These are phyloP conservation scores for Aspergillus fijiensis DNA, from an alignment of 2,329 filamentous ascomycete genomes.

Conservation along the genomic window DNA sequence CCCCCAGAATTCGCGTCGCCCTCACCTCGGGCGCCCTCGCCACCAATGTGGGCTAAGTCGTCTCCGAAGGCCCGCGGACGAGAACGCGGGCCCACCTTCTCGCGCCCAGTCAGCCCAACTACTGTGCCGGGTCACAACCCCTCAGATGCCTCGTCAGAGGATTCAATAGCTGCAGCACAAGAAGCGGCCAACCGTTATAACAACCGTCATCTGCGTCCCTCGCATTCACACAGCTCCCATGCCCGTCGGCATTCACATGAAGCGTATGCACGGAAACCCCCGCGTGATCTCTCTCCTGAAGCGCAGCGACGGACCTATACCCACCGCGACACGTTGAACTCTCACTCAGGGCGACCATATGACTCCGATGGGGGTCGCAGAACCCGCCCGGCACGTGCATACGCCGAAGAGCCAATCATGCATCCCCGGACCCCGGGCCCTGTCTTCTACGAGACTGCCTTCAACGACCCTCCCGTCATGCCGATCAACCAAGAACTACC, in stretches of 20 bases:
- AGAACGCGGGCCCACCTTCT: conserved; percentile 19
- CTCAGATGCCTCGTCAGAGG: conserved; percentile 33
- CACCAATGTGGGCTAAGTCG: conserved; percentile 23
- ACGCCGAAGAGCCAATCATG: conserved; percentile 18
- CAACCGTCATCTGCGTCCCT: conserved; percentile 11
- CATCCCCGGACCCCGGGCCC: conserved; percentile 10
- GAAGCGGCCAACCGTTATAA: conserved; percentile 17
- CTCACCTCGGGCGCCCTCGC: conserved; percentile 30
- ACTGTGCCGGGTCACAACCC: conserved; percentile 21
- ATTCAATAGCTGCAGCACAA: conserved; percentile 19
- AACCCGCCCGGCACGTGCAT: conserved; percentile 9
- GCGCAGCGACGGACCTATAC: conserved; percentile 9
- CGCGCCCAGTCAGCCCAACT: conserved; percentile 22
- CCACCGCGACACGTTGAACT: conserved; percentile 11
- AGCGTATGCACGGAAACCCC: conserved; percentile 31
- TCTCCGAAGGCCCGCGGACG: conserved; percentile 23
- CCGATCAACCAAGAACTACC: conserved; percentile 12
- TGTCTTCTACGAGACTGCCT: conserved; percentile 17
- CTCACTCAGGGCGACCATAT: conserved; percentile 14
- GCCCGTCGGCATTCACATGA: conserved; percentile 40
- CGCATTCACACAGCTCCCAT: conserved; percentile 21
- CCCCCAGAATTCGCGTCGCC: conserved; percentile 18
- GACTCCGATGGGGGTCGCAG: conserved; percentile 22
- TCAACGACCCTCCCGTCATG: conserved; percentile 15
- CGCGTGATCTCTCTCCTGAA: conserved; percentile 30